phyloP scores from a whole-genome alignment of 495 filamentous ascomycete species.

The Xylaria sp. region DNA sequence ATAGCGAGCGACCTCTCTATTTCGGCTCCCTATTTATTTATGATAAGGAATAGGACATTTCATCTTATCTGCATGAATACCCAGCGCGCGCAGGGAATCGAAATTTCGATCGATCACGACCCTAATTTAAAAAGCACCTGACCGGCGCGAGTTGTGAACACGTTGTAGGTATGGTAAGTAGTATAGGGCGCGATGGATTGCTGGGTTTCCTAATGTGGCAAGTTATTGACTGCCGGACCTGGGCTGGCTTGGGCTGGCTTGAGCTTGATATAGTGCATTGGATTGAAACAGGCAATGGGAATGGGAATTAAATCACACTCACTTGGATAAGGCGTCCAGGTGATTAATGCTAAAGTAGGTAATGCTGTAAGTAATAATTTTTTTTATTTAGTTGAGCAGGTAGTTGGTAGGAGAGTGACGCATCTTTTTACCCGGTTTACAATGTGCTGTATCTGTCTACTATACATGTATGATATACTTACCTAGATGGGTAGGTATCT shows the following conservation, averaged over 20 bases:
- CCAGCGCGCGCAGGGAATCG: background rate
- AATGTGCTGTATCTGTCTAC: background rate
- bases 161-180: slow-evolving; percentile 22
- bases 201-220: background rate
- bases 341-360: background rate
- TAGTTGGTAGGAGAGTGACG: background rate
- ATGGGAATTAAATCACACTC: too few relatives aligned
- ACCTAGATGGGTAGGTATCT: too few relatives aligned
- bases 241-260: too few relatives aligned
- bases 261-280: too few relatives aligned
- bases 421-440: slow-evolving; percentile 12
- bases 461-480: too few relatives aligned
- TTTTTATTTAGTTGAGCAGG: background rate
- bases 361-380: too few relatives aligned
- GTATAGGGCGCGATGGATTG: too few relatives aligned
- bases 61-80: background rate
- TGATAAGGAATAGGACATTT: background rate
- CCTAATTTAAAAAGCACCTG: slow-evolving; percentile 6
- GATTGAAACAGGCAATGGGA: background rate
- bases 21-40: background rate
- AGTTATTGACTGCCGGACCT: slow-evolving; percentile 8
- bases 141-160: slow-evolving; percentile 16
- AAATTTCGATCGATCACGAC: background rate
- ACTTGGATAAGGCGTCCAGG: background rate
- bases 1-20: background rate